A percentile compares a stretch with the other conserved stretches of the same genome.
Conservation (phyloP, 2,329 filamentous ascomycete genomes). For the Fusarium brevicatenulatum region DNA sequence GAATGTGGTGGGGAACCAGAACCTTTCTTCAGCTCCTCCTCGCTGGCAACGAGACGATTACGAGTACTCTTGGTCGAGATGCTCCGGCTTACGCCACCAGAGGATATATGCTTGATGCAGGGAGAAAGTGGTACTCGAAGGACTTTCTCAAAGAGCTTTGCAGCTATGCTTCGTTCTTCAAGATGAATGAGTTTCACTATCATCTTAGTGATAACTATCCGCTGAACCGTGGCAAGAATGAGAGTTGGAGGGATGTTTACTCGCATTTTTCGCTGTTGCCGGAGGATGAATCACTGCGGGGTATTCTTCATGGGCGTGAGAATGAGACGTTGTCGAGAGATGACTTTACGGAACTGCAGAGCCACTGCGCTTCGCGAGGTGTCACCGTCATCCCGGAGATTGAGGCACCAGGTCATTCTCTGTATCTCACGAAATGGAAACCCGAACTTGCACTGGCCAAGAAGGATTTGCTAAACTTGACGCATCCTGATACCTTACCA, state of each 20-base stretch:
- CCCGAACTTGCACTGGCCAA: slow-evolving; percentile 10
- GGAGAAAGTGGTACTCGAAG: slow-evolving; percentile 24
- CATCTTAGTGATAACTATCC: slow-evolving; percentile 27
- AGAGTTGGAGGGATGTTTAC: slow-evolving; percentile 18
- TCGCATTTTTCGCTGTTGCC: slow-evolving; percentile 17
- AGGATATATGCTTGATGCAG: slow-evolving; percentile 23
- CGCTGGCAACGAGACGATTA: background rate
- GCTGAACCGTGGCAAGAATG: slow-evolving; percentile 21
- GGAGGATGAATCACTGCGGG: background rate
- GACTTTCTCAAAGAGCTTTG: slow-evolving; percentile 14
- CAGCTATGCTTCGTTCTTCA: slow-evolving; percentile 27
- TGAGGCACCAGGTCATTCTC: background rate
- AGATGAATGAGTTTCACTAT: slow-evolving; percentile 28
- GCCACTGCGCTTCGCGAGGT: slow-evolving; percentile 11
- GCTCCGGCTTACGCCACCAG: slow-evolving; percentile 14
- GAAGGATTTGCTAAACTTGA: slow-evolving; percentile 10
- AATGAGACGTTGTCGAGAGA: slow-evolving; percentile 9
- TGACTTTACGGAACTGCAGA: background rate
- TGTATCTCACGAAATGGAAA: slow-evolving; percentile 26
- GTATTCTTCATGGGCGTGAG: slow-evolving; percentile 15
- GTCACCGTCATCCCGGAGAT: slow-evolving; percentile 12
- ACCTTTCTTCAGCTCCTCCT: slow-evolving; percentile 19
- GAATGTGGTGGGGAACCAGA: slow-evolving; percentile 28
- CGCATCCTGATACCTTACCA: background rate
- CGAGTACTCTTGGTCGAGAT: background rate